These are phyloP conservation scores for Amanita inopinata DNA, from an alignment of 768 basidiomycete species.

Conservation along the genomic window DNA sequence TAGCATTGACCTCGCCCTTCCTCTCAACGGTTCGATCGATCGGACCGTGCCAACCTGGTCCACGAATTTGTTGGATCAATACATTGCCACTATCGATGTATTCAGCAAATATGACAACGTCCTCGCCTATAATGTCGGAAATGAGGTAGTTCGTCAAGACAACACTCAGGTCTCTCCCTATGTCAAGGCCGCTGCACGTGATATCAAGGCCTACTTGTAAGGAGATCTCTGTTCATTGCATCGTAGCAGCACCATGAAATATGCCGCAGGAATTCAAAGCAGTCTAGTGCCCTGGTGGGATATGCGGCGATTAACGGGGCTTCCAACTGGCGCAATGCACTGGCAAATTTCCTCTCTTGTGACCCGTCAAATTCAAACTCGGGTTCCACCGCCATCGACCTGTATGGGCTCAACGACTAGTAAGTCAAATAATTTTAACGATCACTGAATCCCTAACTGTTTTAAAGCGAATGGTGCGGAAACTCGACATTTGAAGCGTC, in stretches of 20 bases:
- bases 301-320: slow-evolving; percentile 81
- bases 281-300: slow-evolving; percentile 60
- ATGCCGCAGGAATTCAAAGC: slow-evolving; percentile 44
- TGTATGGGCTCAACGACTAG: slow-evolving; percentile 87
- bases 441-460: background rate
- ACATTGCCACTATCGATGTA: slow-evolving; percentile 64
- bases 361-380: slow-evolving; percentile 45
- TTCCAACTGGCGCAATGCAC: slow-evolving; percentile 45
- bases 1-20: slow-evolving; percentile 82
- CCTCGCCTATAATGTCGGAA: slow-evolving; percentile 83
- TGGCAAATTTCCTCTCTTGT: slow-evolving; percentile 78
- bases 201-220: slow-evolving; percentile 77
- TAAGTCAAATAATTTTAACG: slow-evolving; percentile 31
- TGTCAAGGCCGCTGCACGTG: slow-evolving; percentile 87
- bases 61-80: slow-evolving; percentile 70
- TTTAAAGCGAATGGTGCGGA: slow-evolving; percentile 74
- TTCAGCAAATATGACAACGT: slow-evolving; percentile 88
- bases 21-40: slow-evolving; percentile 79
- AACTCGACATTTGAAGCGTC: slow-evolving; percentile 43
- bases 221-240: slow-evolving; percentile 16
- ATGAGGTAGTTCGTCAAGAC: slow-evolving; percentile 56
- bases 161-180: slow-evolving; percentile 61
- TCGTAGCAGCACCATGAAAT: slow-evolving; percentile 9
- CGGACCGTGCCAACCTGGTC: slow-evolving; percentile 68
- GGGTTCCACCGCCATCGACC: slow-evolving; percentile 59